Percentiles rank a stretch among this genome's conserved stretches.
These are phyloP conservation scores for Euphrasia confusa DNA, from an alignment of 257 asterid species.

Conservation along the genomic window DNA sequence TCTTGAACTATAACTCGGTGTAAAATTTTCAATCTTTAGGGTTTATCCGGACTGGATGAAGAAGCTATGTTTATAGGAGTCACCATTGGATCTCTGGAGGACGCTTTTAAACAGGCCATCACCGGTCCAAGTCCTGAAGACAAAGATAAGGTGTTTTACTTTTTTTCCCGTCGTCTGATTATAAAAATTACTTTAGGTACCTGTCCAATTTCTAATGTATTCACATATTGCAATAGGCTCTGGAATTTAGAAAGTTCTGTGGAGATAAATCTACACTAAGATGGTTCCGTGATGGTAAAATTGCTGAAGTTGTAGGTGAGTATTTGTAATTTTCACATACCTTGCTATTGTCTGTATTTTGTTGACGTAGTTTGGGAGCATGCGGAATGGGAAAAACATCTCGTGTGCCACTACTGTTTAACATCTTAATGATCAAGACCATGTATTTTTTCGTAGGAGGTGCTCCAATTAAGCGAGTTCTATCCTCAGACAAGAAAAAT, in stretches of 20 bases:
- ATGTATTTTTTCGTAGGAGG: conserved; percentile 31
- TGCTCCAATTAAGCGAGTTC: conserved; percentile 48
- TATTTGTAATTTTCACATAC: conserved; percentile 23
- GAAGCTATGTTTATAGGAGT: conserved; percentile 75
- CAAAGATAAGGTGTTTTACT: conserved; percentile 63
- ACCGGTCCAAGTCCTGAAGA: conserved; percentile 98
- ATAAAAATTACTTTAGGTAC: conserved; percentile 1
- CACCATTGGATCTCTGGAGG: conserved; percentile 58
- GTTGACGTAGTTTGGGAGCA: conserved; percentile 71
- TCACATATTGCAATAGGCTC: conserved; percentile 49
- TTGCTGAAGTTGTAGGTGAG: conserved; percentile 96
- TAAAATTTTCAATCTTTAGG: conserved; percentile 41
- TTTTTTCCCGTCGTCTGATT: conserved; percentile 17
- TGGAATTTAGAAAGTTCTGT: conserved; percentile 88
- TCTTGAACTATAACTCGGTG: conserved; percentile 21
- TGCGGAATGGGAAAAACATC: conserved; percentile 58
- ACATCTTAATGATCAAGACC: not conserved
- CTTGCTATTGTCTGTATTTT: conserved; percentile 22
- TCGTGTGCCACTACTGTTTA: conserved; percentile 20
- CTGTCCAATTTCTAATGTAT: conserved; percentile 9
- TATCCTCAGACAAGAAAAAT: conserved; percentile 61
- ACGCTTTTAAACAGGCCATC: conserved; percentile 70
- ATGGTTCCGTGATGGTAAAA: conserved; percentile 83
- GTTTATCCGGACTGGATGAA: conserved; percentile 55
- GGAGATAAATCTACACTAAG: conserved; percentile 89